These are phyloP conservation scores for Xylaria hypoxylon DNA, from an alignment of 2,329 filamentous ascomycete genomes.

Conservation along the genomic window DNA sequence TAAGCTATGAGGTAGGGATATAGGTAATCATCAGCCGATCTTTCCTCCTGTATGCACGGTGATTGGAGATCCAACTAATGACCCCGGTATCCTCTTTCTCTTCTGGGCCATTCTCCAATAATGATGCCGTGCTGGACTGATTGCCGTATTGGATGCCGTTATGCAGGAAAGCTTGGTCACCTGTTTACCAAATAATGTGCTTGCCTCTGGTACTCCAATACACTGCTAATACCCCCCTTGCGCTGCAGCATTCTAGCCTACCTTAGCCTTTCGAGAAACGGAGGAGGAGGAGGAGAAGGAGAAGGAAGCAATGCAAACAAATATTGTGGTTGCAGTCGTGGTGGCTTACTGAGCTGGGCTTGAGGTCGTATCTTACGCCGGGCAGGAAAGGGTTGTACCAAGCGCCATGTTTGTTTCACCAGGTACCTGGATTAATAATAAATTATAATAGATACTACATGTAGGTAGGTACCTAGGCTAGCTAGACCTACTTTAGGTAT, in stretches of 20 bases:
- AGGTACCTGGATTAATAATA: not conserved
- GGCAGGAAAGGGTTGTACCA: constrained; percentile 1
- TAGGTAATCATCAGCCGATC: constrained; percentile 17
- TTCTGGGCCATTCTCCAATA: not conserved
- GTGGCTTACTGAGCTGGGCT: not conserved
- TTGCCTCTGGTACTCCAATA: constrained; percentile 9
- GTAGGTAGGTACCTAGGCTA: not conserved
- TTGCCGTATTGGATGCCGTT: constrained; percentile 10
- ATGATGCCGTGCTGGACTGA: not conserved
- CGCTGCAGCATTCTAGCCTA: constrained; percentile 3
- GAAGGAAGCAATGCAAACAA: constrained; percentile 13
- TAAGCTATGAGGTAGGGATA: constrained; percentile 13
- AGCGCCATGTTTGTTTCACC: constrained; percentile 3
- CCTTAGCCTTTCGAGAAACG: constrained; percentile 1
- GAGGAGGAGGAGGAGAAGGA: not conserved
- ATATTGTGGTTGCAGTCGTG: not conserved
- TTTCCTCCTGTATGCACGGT: not conserved
- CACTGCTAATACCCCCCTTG: not conserved
- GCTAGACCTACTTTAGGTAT: too few species aligned
- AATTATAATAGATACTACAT: not conserved
- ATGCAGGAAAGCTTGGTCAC: constrained; percentile 25
- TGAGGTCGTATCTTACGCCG: constrained; percentile 10
- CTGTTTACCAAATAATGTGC: constrained; percentile 20
- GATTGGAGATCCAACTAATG: constrained; percentile 4
- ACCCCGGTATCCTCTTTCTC: not conserved